phyloP scores from a whole-genome alignment of 2,329 filamentous ascomycete species.

The Cladophialophora exuberans region DNA sequence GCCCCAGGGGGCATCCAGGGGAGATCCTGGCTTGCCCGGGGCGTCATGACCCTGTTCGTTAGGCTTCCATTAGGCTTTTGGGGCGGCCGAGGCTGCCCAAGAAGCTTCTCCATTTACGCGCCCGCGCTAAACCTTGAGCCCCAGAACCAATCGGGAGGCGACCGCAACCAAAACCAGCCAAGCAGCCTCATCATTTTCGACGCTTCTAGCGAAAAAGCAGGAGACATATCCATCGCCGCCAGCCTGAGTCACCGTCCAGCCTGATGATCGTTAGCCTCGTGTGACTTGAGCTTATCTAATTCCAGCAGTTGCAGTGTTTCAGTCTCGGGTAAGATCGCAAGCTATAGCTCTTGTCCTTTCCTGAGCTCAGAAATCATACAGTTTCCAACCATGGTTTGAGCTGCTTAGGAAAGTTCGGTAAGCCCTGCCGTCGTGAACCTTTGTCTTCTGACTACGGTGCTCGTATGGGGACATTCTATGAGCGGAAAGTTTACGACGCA shows the following conservation, averaged over 20 bases:
- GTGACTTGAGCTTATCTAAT: neutral
- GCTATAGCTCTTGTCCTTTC: too few relatives aligned
- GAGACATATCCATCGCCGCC: too few relatives aligned
- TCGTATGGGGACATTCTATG: too few relatives aligned
- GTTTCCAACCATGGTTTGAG: too few relatives aligned
- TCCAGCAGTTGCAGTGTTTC: neutral
- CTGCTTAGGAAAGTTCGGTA: too few relatives aligned
- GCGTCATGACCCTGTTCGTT: neutral
- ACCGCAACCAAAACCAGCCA: neutral
- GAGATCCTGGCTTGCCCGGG: neutral
- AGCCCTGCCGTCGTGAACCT: too few relatives aligned
- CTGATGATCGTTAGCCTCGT: neutral
- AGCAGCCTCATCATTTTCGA: constrained; percentile 8
- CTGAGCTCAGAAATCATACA: neutral
- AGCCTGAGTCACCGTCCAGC: too few relatives aligned
- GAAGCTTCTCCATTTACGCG: constrained; percentile 20
- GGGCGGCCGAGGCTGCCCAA: constrained; percentile 2
- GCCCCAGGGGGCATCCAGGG: neutral
- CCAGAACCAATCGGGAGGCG: constrained; percentile 7
- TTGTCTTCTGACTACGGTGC: too few relatives aligned
- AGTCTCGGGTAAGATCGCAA: neutral
- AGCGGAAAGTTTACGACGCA: neutral
- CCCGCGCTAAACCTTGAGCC: constrained; percentile 19
- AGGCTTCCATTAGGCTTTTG: too few relatives aligned
- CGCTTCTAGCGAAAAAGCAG: constrained; percentile 18